Conservation (phyloP, 2,329 filamentous ascomycete species). For the Exophiala xenobiotica region DNA sequence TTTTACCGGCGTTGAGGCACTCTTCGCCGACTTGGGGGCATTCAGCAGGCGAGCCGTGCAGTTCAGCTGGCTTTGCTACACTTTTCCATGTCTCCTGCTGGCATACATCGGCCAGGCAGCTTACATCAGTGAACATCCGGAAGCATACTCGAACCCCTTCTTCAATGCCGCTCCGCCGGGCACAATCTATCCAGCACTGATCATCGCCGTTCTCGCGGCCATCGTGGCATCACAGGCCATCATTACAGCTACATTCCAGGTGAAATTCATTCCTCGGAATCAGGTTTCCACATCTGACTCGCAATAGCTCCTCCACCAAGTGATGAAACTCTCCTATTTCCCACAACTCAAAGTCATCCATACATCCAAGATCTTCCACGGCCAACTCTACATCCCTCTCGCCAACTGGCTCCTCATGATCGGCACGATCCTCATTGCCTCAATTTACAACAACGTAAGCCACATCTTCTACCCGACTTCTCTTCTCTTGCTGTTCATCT, state of each 20-base stretch:
- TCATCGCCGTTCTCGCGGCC: constrained; percentile 68
- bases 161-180: constrained; percentile 68
- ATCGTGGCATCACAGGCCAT: constrained; percentile 77
- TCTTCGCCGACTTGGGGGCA: constrained; percentile 76
- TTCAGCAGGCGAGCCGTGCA: constrained; percentile 70
- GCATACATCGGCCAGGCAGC: constrained; percentile 72
- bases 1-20: constrained; percentile 75
- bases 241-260: constrained; percentile 72
- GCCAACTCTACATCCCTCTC: constrained; percentile 73
- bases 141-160: constrained; percentile 70
- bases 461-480: neutral
- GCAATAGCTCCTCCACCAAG: constrained; percentile 58
- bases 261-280: constrained; percentile 31
- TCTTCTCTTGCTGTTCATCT: neutral
- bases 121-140: constrained; percentile 61
- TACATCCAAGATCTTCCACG: constrained; percentile 68
- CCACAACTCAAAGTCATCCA: constrained; percentile 73
- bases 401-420: constrained; percentile 77
- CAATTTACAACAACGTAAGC: constrained; percentile 64
- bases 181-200: constrained; percentile 65
- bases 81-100: constrained; percentile 63
- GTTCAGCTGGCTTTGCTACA: constrained; percentile 68
- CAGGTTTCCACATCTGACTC: neutral
- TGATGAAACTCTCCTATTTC: constrained; percentile 73
- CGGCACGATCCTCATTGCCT: constrained; percentile 71